Conservation (phyloP, 192 early-diverging fungal genomes). For the Mortierella hygrophila region DNA sequence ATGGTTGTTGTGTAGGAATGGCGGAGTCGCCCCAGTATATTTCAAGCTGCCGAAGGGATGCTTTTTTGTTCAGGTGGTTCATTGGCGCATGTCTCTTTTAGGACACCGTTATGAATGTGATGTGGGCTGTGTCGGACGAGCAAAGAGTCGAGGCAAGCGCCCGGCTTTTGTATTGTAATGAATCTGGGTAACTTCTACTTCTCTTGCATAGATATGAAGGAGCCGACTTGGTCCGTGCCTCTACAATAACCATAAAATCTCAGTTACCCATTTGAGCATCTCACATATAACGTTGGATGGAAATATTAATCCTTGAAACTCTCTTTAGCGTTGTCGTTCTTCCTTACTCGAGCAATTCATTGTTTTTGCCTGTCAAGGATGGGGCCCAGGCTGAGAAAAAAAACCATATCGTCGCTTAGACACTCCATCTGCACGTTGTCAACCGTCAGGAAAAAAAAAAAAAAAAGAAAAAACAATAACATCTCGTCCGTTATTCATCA, state of each 20-base stretch:
- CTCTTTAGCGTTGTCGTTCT: no score
- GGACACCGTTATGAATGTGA: neutral
- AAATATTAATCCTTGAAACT: no score
- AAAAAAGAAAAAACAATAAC: neutral
- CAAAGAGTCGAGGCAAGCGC: no score
- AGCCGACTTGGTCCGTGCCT: slow-evolving; percentile 2
- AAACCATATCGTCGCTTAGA: neutral
- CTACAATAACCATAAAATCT: neutral
- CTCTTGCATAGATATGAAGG: no score
- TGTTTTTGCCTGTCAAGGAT: no score
- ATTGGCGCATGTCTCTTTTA: neutral
- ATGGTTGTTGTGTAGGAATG: no score
- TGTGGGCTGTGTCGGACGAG: no score
- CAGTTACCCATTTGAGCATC: no score
- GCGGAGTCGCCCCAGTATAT: no score
- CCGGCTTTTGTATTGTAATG: neutral
- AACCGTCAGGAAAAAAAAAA: neutral
- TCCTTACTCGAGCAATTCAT: no score
- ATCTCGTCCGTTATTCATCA: neutral
- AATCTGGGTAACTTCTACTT: no score
- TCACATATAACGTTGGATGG: no score
- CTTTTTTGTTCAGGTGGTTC: neutral
- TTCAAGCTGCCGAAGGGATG: neutral
- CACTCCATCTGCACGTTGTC: neutral
- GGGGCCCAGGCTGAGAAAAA: neutral